Evolutionary conservation across 2,329 filamentous ascomycete species (phyloP).

Genomic region (Delphinella strobiligena): DNA sequence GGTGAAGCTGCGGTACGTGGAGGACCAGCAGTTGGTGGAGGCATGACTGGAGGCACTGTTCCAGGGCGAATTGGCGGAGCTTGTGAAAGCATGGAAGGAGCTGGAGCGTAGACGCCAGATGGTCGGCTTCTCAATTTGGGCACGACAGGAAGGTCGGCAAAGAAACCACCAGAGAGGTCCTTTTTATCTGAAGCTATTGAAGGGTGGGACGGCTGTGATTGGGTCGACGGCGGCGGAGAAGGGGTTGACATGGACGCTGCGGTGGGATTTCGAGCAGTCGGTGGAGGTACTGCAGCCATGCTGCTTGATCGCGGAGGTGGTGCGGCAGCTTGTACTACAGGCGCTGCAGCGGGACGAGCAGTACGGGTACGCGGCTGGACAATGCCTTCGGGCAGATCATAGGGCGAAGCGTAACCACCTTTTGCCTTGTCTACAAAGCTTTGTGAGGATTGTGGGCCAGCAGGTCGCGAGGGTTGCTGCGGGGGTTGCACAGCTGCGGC

Average conservation of each 20-base stretch:
- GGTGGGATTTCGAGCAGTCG: slow-evolving; percentile 7
- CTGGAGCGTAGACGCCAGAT: slow-evolving; percentile 16
- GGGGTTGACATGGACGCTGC: slow-evolving; percentile 23
- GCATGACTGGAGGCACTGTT: slow-evolving; percentile 11
- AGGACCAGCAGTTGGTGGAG: slow-evolving; percentile 7
- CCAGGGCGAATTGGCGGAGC: background rate
- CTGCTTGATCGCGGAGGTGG: slow-evolving; percentile 53
- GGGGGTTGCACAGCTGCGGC: background rate
- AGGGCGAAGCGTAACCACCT: slow-evolving; percentile 85
- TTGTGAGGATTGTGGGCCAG: slow-evolving; percentile 31
- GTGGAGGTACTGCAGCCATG: slow-evolving; percentile 11
- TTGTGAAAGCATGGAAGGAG: slow-evolving; percentile 3
- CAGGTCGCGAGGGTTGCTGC: slow-evolving; percentile 4
- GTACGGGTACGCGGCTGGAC: slow-evolving; percentile 54
- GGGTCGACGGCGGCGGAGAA: slow-evolving; percentile 29
- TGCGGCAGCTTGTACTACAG: slow-evolving; percentile 16
- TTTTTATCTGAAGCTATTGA: slow-evolving; percentile 13
- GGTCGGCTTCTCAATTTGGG: slow-evolving; percentile 25
- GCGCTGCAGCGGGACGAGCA: slow-evolving; percentile 25
- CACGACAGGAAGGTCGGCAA: slow-evolving; percentile 35
- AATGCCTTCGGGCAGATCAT: slow-evolving; percentile 87
- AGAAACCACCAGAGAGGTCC: slow-evolving; percentile 29
- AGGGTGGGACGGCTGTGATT: slow-evolving; percentile 18
- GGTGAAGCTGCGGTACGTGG: slow-evolving; percentile 16
- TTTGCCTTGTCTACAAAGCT: slow-evolving; percentile 89